These are phyloP conservation scores for Crepidotus variabilis DNA, from an alignment of 768 basidiomycete genomes.

Conservation along the genomic window DNA sequence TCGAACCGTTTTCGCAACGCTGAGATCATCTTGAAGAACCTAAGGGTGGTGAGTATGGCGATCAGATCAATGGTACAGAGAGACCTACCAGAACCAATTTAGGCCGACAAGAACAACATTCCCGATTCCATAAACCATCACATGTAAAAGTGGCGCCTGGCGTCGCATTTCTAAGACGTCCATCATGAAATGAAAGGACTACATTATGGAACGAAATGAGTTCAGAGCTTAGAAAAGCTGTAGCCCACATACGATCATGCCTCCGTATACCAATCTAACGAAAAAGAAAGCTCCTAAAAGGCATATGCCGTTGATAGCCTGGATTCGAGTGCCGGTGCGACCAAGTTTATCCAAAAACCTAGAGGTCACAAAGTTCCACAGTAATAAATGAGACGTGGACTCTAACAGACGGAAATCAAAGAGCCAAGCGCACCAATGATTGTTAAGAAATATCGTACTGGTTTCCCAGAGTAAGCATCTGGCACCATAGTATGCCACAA, in stretches of 20 bases:
- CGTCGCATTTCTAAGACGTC: constrained; percentile 54
- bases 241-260: constrained; percentile 35
- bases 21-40: constrained; percentile 74
- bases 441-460: constrained; percentile 84
- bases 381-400: background rate
- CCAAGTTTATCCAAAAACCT: constrained; percentile 80
- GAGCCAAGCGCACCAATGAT: constrained; percentile 69
- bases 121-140: constrained; percentile 48
- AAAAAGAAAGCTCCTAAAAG: constrained; percentile 68
- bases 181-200: constrained; percentile 68
- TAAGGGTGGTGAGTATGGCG: constrained; percentile 18
- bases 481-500: constrained; percentile 74
- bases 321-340: constrained; percentile 62
- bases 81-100: constrained; percentile 75
- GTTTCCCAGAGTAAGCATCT: constrained; percentile 84
- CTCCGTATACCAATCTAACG: constrained; percentile 71
- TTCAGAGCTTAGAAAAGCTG: background rate
- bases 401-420: background rate
- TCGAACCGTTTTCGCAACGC: constrained; percentile 62
- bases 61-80: background rate
- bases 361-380: background rate
- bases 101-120: constrained; percentile 67
- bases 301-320: constrained; percentile 68
- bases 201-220: background rate
- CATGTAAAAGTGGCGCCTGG: constrained; percentile 48